Evolutionary conservation across 1,284 basidiomycete genomes (phyloP).

Genomic region (Chalciporus sp.): DNA sequence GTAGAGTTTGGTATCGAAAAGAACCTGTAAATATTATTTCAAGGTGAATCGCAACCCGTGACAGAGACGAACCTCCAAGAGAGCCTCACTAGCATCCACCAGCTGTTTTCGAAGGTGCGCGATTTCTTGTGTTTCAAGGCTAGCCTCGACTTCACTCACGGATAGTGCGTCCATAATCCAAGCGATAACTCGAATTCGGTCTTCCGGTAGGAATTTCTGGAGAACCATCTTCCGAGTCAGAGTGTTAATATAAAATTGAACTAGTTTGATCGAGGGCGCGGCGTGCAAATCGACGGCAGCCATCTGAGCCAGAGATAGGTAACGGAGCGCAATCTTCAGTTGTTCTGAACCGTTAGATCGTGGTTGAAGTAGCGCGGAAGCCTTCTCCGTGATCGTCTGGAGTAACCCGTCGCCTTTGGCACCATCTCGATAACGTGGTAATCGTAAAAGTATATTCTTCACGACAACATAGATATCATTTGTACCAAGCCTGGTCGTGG

Average conservation of each 20-base stretch:
- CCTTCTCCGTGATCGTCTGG: conserved; percentile 45
- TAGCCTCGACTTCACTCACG: conserved; percentile 33
- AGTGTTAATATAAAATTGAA: conserved; percentile 53
- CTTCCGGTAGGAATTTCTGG: conserved; percentile 44
- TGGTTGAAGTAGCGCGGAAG: conserved; percentile 39
- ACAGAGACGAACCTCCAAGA: conserved; percentile 48
- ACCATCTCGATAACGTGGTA: conserved; percentile 47
- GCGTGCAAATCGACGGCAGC: conserved; percentile 46
- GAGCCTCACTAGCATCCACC: conserved; percentile 47
- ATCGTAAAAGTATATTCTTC: conserved; percentile 51
- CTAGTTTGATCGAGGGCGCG: conserved; percentile 46
- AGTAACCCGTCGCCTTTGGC: conserved; percentile 47
- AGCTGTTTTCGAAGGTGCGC: conserved; percentile 43
- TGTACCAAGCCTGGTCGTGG: conserved; percentile 47
- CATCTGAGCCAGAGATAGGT: conserved; percentile 50
- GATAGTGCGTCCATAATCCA: conserved; percentile 42
- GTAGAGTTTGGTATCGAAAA: conserved; percentile 37
- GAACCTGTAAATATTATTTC: conserved; percentile 30
- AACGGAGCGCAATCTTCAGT: conserved; percentile 43
- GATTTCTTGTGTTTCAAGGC: conserved; percentile 22
- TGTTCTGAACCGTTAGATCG: conserved; percentile 38
- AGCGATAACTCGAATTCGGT: conserved; percentile 47
- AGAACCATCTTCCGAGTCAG: conserved; percentile 50
- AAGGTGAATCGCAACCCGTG: neutral
- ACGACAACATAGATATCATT: conserved; percentile 50